phyloP scores from a whole-genome alignment of 2,329 filamentous ascomycete genomes.

The Colletotrichum sansevieriae region DNA sequence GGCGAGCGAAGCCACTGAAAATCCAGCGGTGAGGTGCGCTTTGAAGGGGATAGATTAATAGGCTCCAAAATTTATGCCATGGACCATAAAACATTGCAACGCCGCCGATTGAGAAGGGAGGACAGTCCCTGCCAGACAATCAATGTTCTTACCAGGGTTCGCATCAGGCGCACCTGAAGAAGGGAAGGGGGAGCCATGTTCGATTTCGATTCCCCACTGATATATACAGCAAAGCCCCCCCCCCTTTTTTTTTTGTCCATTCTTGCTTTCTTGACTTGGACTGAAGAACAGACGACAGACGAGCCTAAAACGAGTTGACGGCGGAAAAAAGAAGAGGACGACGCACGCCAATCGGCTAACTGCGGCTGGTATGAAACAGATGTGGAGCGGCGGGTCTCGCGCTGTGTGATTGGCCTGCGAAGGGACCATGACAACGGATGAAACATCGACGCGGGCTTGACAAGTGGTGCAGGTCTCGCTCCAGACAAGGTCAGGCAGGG shows the following conservation, averaged over 20 bases:
- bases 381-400: constrained; percentile 15
- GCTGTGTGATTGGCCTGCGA: constrained; percentile 18
- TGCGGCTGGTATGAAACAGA: constrained; percentile 22
- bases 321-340: neutral
- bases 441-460: constrained; percentile 35
- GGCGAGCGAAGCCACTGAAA: constrained; percentile 5
- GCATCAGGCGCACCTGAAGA: neutral
- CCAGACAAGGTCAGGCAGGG: constrained; percentile 9
- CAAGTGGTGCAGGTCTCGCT: constrained; percentile 34
- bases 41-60: constrained; percentile 37
- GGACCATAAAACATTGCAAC: neutral
- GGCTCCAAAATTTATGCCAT: constrained; percentile 26
- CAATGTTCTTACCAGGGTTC: too few species aligned
- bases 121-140: too few species aligned
- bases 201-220: too few species aligned
- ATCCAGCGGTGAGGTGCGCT: constrained; percentile 24
- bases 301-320: neutral
- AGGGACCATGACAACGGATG: constrained; percentile 26
- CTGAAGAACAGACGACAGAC: too few species aligned
- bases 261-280: too few species aligned
- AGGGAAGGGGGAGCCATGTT: too few species aligned
- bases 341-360: constrained; percentile 28
- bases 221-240: too few species aligned
- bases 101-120: neutral
- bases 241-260: too few species aligned